phyloP scores from a whole-genome alignment of 768 basidiomycete genomes.

The Gloeopeniophorella convolvens region DNA sequence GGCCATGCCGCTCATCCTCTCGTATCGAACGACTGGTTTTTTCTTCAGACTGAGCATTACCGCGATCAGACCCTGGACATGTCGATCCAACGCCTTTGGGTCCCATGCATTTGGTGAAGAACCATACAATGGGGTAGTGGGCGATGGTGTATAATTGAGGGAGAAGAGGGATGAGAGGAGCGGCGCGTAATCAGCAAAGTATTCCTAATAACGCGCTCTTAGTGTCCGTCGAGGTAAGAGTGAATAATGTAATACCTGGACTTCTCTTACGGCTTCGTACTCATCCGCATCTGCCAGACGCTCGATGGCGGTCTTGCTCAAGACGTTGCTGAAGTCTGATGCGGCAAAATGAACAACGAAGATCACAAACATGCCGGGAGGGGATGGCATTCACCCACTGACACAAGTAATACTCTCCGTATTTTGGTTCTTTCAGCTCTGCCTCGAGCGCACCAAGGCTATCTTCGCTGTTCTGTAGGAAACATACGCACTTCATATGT shows the following conservation, averaged over 20 bases:
- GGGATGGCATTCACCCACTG: conserved; percentile 65
- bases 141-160: conserved; percentile 65
- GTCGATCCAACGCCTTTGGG: conserved; percentile 61
- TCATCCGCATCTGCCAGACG: conserved; percentile 91
- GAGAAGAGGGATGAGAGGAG: conserved; percentile 84
- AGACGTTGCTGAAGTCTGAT: conserved; percentile 90
- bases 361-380: conserved; percentile 3
- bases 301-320: conserved; percentile 88
- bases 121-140: conserved; percentile 62
- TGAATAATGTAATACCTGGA: conserved; percentile 59
- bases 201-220: conserved; percentile 58
- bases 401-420: conserved; percentile 99
- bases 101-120: conserved; percentile 71
- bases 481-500: conserved; percentile 96
- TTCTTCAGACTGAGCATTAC: conserved; percentile 93
- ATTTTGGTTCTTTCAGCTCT: conserved; percentile 86
- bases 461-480: conserved; percentile 75
- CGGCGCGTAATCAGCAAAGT: conserved; percentile 94
- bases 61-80: conserved; percentile 75
- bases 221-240: conserved; percentile 14
- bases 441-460: conserved; percentile 77
- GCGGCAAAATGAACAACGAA: not conserved
- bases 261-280: conserved; percentile 93
- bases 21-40: conserved; percentile 90
- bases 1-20: conserved; percentile 88